These are phyloP conservation scores for Helminthosporium solani DNA, from an alignment of 2,329 filamentous ascomycete genomes.

Conservation along the genomic window DNA sequence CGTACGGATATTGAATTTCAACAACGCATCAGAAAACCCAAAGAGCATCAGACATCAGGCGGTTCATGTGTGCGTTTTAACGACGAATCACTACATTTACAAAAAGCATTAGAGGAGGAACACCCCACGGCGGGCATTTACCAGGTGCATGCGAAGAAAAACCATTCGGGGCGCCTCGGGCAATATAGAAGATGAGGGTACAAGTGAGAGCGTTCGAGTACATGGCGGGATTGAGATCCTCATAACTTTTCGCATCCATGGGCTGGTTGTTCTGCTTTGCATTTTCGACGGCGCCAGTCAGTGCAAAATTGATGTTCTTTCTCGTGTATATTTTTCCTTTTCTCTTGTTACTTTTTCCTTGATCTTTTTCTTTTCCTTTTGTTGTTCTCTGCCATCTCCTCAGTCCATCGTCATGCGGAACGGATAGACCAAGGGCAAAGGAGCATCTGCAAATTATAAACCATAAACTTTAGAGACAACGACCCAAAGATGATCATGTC, in stretches of 20 bases:
- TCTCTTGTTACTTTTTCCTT: background rate
- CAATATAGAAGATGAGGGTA: constrained; percentile 7
- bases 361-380: background rate
- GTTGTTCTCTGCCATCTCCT: too few relatives aligned
- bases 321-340: constrained; percentile 5
- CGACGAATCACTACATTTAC: constrained; percentile 17
- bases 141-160: constrained; percentile 28
- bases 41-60: constrained; percentile 22
- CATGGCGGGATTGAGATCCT: constrained; percentile 3
- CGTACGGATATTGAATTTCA: constrained; percentile 23
- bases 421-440: background rate
- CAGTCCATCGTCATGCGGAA: background rate
- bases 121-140: constrained; percentile 35
- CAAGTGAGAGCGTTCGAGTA: constrained; percentile 6
- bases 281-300: constrained; percentile 1
- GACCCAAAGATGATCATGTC: background rate
- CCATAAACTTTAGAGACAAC: constrained; percentile 1
- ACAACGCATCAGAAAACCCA: constrained; percentile 10
- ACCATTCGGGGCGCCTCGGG: constrained; percentile 3
- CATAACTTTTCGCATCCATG: constrained; percentile 5
- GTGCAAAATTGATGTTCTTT: constrained; percentile 9
- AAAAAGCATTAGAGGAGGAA: constrained; percentile 42
- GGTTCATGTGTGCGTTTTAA: constrained; percentile 21
- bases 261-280: constrained; percentile 8
- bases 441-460: background rate